Evolutionary conservation across 768 basidiomycete species (phyloP).

Genomic region (Termitomyces sp.): DNA sequence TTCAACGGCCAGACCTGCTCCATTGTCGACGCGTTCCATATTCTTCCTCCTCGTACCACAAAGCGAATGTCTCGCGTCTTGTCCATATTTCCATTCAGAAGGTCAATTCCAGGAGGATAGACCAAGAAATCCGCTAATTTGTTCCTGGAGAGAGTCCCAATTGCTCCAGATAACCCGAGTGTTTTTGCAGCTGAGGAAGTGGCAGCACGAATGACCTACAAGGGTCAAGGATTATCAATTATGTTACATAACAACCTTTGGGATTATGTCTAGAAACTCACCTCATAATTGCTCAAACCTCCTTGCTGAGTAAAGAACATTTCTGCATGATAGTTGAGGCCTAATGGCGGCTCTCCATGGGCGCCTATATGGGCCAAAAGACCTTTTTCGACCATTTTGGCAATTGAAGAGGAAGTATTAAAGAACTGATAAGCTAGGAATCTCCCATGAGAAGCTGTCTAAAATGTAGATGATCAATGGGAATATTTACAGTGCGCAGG

Average conservation of each 20-base stretch:
- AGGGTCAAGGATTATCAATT: not conserved
- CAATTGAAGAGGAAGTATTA: conserved; percentile 64
- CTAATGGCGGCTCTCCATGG: conserved; percentile 69
- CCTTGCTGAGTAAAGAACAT: conserved; percentile 62
- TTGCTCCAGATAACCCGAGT: conserved; percentile 53
- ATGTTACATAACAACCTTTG: not conserved
- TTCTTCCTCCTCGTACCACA: conserved; percentile 62
- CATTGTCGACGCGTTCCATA: conserved; percentile 67
- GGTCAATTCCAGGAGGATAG: conserved; percentile 56
- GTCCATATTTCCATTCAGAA: conserved; percentile 48
- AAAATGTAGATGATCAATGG: not conserved
- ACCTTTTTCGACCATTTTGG: conserved; percentile 64
- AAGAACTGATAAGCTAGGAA: conserved; percentile 54
- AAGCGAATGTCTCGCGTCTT: conserved; percentile 46
- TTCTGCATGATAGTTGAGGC: conserved; percentile 74
- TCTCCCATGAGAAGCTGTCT: conserved; percentile 2
- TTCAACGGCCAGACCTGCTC: conserved; percentile 68
- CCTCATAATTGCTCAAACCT: conserved; percentile 69
- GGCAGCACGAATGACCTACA: conserved; percentile 62
- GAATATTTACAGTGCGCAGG: conserved; percentile 48
- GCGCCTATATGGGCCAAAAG: conserved; percentile 64
- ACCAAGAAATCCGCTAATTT: conserved; percentile 72
- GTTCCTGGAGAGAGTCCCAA: conserved; percentile 58
- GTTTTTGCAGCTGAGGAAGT: conserved; percentile 62
- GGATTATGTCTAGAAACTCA: conserved; percentile 17